Conservation (phyloP, 2,329 filamentous ascomycete genomes). For the Didymella pinodella region DNA sequence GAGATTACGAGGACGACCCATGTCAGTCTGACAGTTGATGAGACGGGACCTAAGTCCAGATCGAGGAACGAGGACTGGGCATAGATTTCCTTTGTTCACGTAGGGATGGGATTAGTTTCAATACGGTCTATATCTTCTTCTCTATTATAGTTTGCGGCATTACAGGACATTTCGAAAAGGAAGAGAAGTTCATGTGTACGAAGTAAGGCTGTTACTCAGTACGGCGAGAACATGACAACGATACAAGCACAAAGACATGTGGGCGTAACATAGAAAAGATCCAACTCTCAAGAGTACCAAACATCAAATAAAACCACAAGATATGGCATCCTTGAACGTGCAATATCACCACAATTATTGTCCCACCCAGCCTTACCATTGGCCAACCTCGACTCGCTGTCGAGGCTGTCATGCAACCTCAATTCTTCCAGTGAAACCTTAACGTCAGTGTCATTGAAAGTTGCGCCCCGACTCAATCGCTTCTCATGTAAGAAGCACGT, state of each 20-base stretch:
- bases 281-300: no score
- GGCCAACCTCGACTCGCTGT: not conserved
- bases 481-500: not conserved
- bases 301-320: not conserved
- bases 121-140: not conserved
- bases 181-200: not conserved
- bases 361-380: not conserved
- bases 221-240: not conserved
- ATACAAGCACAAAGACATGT: not conserved
- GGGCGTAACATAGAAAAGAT: not conserved
- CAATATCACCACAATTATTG: not conserved
- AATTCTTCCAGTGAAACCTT: not conserved
- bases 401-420: not conserved
- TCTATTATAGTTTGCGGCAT: not conserved
- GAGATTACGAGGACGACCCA: conserved; percentile 18
- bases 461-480: not conserved
- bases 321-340: not conserved
- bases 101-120: not conserved
- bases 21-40: conserved; percentile 10
- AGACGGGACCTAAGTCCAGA: not conserved
- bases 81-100: not conserved
- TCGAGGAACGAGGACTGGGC: conserved; percentile 4
- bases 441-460: not conserved
- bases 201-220: not conserved
- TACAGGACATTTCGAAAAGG: no score